phyloP scores from a whole-genome alignment of 2,329 filamentous ascomycete genomes.

The Fulvia fulva region DNA sequence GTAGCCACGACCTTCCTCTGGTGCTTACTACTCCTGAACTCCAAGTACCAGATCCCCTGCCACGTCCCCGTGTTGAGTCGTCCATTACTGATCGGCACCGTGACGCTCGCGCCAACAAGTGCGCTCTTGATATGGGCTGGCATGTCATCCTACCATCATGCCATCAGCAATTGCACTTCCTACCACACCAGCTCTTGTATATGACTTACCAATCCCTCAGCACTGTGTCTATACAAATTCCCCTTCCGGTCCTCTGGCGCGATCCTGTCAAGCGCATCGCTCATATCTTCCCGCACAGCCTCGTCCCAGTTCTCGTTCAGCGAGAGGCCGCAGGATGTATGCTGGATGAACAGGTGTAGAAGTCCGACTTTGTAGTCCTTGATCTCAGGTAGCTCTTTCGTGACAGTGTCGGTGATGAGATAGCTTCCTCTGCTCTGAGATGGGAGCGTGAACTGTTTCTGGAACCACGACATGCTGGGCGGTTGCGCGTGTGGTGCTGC shows the following conservation, averaged over 20 bases:
- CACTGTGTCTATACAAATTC: constrained; percentile 77
- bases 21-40: constrained; percentile 76
- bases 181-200: neutral
- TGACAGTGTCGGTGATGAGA: constrained; percentile 76
- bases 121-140: constrained; percentile 95
- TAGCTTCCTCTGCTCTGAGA: constrained; percentile 76
- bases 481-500: constrained; percentile 21
- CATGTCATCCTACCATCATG: constrained; percentile 70
- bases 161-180: constrained; percentile 5
- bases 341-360: constrained; percentile 88
- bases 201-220: constrained; percentile 57
- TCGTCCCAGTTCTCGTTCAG: constrained; percentile 89
- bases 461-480: constrained; percentile 61
- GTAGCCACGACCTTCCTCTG: constrained; percentile 81
- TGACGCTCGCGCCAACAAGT: constrained; percentile 82
- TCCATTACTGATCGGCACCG: constrained; percentile 85
- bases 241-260: constrained; percentile 68
- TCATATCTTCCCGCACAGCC: constrained; percentile 83
- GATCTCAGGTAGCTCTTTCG: constrained; percentile 72
- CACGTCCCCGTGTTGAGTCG: constrained; percentile 67
- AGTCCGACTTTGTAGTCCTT: constrained; percentile 78
- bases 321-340: constrained; percentile 85
- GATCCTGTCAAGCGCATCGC: constrained; percentile 84
- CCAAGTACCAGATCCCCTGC: constrained; percentile 94
- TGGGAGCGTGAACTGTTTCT: constrained; percentile 80